Evolutionary conservation across 139 green algal genomes (phyloP).

Genomic region (Astrephomene gubernaculifera): DNA sequence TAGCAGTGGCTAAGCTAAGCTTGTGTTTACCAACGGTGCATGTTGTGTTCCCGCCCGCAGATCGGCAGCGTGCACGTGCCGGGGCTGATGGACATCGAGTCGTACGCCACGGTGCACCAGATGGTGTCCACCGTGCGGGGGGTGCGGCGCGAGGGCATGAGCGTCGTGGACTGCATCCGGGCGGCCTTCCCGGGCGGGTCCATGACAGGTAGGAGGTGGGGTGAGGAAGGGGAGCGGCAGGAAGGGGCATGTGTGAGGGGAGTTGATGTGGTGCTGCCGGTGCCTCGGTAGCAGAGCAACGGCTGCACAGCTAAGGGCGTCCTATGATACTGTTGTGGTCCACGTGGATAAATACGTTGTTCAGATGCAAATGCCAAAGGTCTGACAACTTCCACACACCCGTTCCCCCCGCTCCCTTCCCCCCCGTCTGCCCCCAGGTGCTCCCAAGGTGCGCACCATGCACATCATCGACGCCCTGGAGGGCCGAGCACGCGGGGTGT

Average conservation of each 20-base stretch:
- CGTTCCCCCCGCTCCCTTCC: too few species aligned
- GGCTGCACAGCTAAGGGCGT: too few species aligned
- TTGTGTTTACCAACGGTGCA: too few species aligned
- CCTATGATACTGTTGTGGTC: too few species aligned
- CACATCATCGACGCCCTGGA: constrained; percentile 93
- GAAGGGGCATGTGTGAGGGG: too few species aligned
- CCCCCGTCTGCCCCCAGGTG: constrained; percentile 36
- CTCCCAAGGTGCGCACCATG: constrained; percentile 90
- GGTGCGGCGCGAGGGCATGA: constrained; percentile 42
- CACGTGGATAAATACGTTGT: too few species aligned
- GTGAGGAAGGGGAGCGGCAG: too few species aligned
- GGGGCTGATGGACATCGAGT: constrained; percentile 93
- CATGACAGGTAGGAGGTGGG: constrained; percentile 96
- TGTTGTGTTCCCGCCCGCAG: constrained; percentile 42
- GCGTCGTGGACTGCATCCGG: constrained; percentile 75
- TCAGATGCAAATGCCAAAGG: too few species aligned
- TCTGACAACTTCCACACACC: too few species aligned
- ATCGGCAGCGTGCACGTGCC: constrained; percentile 92
- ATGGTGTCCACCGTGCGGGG: constrained; percentile 94
- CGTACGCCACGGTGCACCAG: constrained; percentile 95
- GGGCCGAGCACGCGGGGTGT: constrained; percentile 83
- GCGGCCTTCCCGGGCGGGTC: constrained; percentile 94
- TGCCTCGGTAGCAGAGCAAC: too few species aligned
- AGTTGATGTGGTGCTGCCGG: too few species aligned
- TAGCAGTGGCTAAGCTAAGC: too few species aligned